Evolutionary conservation across 139 green algal species (phyloP).

Genomic region (Chlorella sp.): DNA sequence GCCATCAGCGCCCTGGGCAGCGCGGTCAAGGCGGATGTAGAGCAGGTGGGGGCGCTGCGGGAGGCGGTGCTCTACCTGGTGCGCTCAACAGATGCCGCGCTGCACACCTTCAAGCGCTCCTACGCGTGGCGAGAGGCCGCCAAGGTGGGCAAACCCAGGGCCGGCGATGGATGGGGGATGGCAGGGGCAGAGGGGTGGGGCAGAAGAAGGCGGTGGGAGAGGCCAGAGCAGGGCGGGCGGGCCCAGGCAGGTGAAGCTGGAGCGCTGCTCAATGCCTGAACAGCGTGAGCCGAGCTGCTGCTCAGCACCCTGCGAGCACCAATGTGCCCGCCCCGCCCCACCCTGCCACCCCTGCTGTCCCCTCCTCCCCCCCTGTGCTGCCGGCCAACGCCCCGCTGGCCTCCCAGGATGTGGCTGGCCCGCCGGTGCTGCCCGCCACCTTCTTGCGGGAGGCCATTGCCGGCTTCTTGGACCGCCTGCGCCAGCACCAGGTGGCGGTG

Average conservation of each 20-base stretch:
- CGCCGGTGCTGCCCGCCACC: constrained; percentile 1
- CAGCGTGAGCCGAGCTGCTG: too few species aligned
- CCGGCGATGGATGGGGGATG: too few species aligned
- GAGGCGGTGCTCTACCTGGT: constrained; percentile 45
- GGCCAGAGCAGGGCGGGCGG: too few species aligned
- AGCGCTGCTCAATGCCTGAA: neutral
- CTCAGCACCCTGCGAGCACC: neutral
- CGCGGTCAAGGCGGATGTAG: constrained; percentile 22
- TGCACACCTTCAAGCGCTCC: constrained; percentile 53
- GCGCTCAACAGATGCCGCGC: constrained; percentile 42
- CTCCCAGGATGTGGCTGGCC: neutral
- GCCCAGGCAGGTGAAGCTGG: too few species aligned
- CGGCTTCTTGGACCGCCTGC: constrained; percentile 44
- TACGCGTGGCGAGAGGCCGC: constrained; percentile 45
- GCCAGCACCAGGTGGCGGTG: constrained; percentile 25
- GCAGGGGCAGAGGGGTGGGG: too few species aligned
- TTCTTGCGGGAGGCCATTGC: constrained; percentile 46
- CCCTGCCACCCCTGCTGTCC: neutral
- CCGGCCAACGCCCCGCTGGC: neutral
- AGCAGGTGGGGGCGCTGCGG: constrained; percentile 28
- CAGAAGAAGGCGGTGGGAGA: too few species aligned
- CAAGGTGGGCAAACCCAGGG: constrained; percentile 17
- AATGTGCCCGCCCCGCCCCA: neutral
- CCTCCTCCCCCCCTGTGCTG: neutral
- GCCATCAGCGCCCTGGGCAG: constrained; percentile 24